A percentile compares a stretch with the other conserved stretches of the same genome.
Conservation (phyloP, 805 yeast species). For the Ogataea kodamae region DNA sequence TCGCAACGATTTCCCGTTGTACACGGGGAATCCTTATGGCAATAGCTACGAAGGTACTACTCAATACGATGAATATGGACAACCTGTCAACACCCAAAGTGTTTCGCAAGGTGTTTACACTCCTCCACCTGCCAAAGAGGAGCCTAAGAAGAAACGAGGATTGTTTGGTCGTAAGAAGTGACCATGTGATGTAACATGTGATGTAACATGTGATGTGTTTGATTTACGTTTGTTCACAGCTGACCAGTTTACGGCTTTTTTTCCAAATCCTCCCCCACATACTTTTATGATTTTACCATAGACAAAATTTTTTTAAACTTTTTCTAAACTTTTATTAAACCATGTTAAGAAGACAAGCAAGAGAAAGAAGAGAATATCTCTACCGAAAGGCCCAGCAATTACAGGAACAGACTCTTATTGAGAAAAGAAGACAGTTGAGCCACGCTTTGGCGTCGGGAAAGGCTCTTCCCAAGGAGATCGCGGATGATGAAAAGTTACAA, state of each 20-base stretch:
- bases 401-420: slow-evolving; percentile 82
- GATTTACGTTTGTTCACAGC: too few relatives aligned
- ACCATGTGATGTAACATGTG: slow-evolving; percentile 1
- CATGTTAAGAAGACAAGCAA: slow-evolving; percentile 86
- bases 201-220: too few relatives aligned
- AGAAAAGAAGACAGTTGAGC: slow-evolving; percentile 80
- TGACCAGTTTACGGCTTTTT: too few relatives aligned
- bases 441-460: slow-evolving; percentile 91
- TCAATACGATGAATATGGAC: slow-evolving; percentile 35
- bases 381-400: slow-evolving; percentile 85
- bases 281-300: slow-evolving; percentile 1
- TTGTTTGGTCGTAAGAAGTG: slow-evolving; percentile 63
- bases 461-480: slow-evolving; percentile 82
- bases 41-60: slow-evolving; percentile 26
- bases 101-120: slow-evolving; percentile 38
- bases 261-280: too few relatives aligned
- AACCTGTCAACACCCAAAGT: slow-evolving; percentile 33
- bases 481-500: slow-evolving; percentile 81
- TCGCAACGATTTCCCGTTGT: slow-evolving; percentile 69
- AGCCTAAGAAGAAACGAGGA: slow-evolving; percentile 71
- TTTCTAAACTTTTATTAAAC: background rate
- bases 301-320: slow-evolving; percentile 3
- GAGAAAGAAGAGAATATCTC: slow-evolving; percentile 92
- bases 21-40: slow-evolving; percentile 39
- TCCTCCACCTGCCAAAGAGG: slow-evolving; percentile 42